Evolutionary conservation across 2,329 filamentous ascomycete species (phyloP), one percentile per base, ranked within the genome.

Genomic region (Ceratocystis harringtonii): DNA sequence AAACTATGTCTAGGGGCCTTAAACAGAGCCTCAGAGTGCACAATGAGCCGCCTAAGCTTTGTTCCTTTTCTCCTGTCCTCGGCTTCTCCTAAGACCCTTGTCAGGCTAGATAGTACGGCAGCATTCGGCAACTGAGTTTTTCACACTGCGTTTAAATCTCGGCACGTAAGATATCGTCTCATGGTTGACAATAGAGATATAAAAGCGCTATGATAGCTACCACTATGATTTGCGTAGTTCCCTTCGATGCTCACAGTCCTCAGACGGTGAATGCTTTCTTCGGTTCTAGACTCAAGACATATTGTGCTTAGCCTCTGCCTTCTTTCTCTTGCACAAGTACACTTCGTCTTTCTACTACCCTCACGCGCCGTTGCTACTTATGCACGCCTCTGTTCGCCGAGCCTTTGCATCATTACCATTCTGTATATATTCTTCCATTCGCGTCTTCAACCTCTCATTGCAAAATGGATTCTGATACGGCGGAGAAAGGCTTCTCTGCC

Each of bases 111-210:
- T 17, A 32, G 17, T 8, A 12, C n/a, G 48, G n/a, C 19, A 52
- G 8, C 25, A 8, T 58, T 36, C 55, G 55, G 55, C 55, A 58
- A 36, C 19, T 58, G 55, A 58, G 55, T 58, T 58, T 58, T 58
- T 58, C 30, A 10, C 55, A 4, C 55, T 41, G 10, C 17, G 3
- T 58, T 4, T 19, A 8, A 36, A n/a, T 32, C 32, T 32, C 25
- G 28, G 30, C 15, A 32, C 36, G 55, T 25, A 5, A 5, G 55
- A 36, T 5, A 0, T 1, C 1, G 55, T 36, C 28, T 5, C 28
- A 32, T 12, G 28, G 52, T 7, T 19, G 22, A 12, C 22, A 10
- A 17, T 12, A 28, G 19, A 28, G 48, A 28, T 52, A 52, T 28
- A 52, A 28, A 52, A 41, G 12, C 22, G 25, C 48, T 17, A 25